phyloP scores from a whole-genome alignment of 108 stramenopile genomes.

The Fistulifera solaris region DNA sequence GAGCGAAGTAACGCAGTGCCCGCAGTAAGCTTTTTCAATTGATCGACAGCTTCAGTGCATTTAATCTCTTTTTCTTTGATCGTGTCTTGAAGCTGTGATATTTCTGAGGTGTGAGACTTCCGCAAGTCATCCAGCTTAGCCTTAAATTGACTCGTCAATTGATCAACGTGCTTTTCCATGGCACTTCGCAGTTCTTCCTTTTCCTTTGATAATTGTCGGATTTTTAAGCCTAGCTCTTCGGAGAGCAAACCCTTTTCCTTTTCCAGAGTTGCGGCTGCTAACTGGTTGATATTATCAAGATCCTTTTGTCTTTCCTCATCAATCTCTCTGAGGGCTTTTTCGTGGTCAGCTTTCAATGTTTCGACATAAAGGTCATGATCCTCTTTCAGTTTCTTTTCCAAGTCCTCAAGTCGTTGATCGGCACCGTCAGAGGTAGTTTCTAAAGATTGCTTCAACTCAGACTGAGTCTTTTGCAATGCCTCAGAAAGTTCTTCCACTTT shows the following conservation, averaged over 20 bases:
- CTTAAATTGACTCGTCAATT: slow-evolving; percentile 52
- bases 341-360: slow-evolving; percentile 3
- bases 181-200: slow-evolving; percentile 45
- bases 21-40: slow-evolving; percentile 28
- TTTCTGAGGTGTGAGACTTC: slow-evolving; percentile 14
- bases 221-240: neutral
- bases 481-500: neutral
- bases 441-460: slow-evolving; percentile 2
- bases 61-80: slow-evolving; percentile 26
- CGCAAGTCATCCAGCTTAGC: slow-evolving; percentile 33
- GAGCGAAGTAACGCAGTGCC: slow-evolving; percentile 28
- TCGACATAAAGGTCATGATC: neutral
- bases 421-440: neutral
- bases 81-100: slow-evolving; percentile 11
- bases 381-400: slow-evolving; percentile 1
- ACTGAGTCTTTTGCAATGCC: neutral
- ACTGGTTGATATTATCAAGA: slow-evolving; percentile 1
- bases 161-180: slow-evolving; percentile 69
- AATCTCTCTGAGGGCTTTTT: neutral
- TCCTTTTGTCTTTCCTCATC: slow-evolving; percentile 6
- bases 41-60: slow-evolving; percentile 21
- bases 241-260: neutral
- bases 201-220: slow-evolving; percentile 14
- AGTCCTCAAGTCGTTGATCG: neutral
- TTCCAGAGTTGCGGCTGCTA: neutral